Base-by-base conservation (phyloP, 441 rosid genomes). In the Metrosideros polymorpha region DNA sequence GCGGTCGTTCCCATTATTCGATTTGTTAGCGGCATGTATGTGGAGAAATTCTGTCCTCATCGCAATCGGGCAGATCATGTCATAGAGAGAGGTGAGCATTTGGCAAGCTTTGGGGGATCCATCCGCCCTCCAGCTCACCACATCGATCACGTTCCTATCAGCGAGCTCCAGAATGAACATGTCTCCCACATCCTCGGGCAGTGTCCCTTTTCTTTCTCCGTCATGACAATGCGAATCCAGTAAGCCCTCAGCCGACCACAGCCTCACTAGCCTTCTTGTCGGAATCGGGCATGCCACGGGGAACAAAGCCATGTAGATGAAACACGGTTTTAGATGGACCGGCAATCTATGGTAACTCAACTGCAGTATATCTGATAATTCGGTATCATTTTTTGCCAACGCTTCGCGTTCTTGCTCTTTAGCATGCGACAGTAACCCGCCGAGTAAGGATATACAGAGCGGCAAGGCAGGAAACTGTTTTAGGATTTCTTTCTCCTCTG, bases 171-270 rank as follows among this genome's bases (percentile, higher is more conserved):
- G 24, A 61, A 61, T 61, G 42, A 61, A 61, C 0, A 6, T 30
- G 39, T 61, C 75, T 4, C 75, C 75, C 24, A 61, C 10, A 0
- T 61, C 42, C 24, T 61, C 75, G 0, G 42, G 42, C 19, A 4
- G 53, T 0, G 71, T 29, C 5, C 0, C 7, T 15, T 7, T 0
- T 24, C 0, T 17, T 17, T 0, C 75, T 15, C 3, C 0, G 0
- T 30, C 2, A 3, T 0, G 2, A 61, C 24, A 61, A 7, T 15
- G 75, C 1, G 3, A 29, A 61, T 30, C 42, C 75, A 61, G 30
- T 61, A 61, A 30, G 75, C 75, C 75, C 0, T 61, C 42, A 1
- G 75, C 75, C 42, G 30, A 29, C 75, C 75, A 61, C 12, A 61
- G 75, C 75, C 3, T 61, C 24, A 61, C 39, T 61, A 30, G 22